Evolutionary conservation across 441 rosid species (phyloP).

Genomic region (Theobroma grandiflorum): DNA sequence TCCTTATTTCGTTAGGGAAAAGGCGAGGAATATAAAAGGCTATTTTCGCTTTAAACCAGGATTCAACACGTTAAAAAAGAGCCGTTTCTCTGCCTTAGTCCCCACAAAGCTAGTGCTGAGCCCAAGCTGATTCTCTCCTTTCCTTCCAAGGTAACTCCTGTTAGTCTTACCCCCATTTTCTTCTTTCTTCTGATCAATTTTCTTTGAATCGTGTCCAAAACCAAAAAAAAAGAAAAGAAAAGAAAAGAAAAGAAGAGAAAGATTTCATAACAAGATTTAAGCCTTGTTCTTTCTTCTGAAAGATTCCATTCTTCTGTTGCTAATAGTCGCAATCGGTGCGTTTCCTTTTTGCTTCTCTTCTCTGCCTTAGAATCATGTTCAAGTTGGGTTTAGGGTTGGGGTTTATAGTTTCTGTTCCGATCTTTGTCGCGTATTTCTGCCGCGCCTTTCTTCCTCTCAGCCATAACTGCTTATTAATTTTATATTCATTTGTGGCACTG

Average conservation of each 20-base stretch:
- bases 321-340: conserved; percentile 57
- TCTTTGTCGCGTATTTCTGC: conserved; percentile 28
- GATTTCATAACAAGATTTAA: conserved; percentile 6
- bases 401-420: conserved; percentile 31
- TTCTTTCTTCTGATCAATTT: background rate
- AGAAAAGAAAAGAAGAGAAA: background rate
- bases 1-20: too few relatives aligned
- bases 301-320: conserved; percentile 40
- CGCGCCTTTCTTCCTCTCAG: background rate
- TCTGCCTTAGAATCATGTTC: conserved; percentile 26
- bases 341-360: conserved; percentile 24
- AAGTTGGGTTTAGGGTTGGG: conserved; percentile 31
- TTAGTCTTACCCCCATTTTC: too few relatives aligned
- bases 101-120: background rate
- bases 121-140: background rate
- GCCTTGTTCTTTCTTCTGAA: background rate
- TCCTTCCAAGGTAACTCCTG: background rate
- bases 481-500: conserved; percentile 28
- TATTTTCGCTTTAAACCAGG: too few relatives aligned
- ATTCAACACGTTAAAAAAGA: too few relatives aligned
- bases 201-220: background rate
- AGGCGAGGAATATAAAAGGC: too few relatives aligned
- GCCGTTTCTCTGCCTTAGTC: background rate
- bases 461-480: conserved; percentile 9
- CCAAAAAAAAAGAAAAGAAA: too few relatives aligned